Base-by-base conservation (phyloP, 2,329 filamentous ascomycete genomes). In the Ophiostoma tasmaniense region DNA sequence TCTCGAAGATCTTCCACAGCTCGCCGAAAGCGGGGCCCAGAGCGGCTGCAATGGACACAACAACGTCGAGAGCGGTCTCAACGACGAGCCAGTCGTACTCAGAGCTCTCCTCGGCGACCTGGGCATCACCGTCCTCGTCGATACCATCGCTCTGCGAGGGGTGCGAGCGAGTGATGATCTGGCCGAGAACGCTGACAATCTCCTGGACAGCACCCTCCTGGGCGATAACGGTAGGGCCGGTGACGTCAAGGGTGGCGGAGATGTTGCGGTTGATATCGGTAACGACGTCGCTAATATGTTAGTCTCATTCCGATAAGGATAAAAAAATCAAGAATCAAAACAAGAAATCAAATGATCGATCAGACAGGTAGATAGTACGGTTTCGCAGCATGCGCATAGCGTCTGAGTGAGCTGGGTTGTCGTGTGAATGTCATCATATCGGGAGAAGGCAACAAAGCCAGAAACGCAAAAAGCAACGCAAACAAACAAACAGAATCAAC, bases 361-460 rank as follows among this genome's bases (percentile, higher is more conserved):
- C 80, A 83, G 80, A 79, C 80, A 76, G 69, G 77, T 79, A 79
- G 83, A 83, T 79, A 82, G 80, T 33, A 87, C 90, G 92, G 83
- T 81, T 96, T 95, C 89, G 89, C 92, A 92, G 90, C 92, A 96
- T 88, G 82, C 88, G 88, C 90, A 87, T 81, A 82, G 91, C 89
- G 89, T 98, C 90, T 91, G 92, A 97, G 93, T 97, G 94, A 97
- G 93, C 93, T 97, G 93, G 93, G 94, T 94, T 94, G 87, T 94
- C 92, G 91, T 88, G 87, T 82, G 80, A 83, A 86, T 84, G 81
- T 97, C 93, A 97, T 97, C 93, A 92, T 89, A 14, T 67, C 35
- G 68, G 28, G 69, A 25, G 70, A 61, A 67, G 73, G 67, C 69
- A 72, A 70, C 55, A 74, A 72, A 68, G 71, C 11, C 17, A 22